Evolutionary conservation across 768 basidiomycete genomes (phyloP), one percentile per base, ranked within the genome.

Genomic region (Clavaria fumosa): DNA sequence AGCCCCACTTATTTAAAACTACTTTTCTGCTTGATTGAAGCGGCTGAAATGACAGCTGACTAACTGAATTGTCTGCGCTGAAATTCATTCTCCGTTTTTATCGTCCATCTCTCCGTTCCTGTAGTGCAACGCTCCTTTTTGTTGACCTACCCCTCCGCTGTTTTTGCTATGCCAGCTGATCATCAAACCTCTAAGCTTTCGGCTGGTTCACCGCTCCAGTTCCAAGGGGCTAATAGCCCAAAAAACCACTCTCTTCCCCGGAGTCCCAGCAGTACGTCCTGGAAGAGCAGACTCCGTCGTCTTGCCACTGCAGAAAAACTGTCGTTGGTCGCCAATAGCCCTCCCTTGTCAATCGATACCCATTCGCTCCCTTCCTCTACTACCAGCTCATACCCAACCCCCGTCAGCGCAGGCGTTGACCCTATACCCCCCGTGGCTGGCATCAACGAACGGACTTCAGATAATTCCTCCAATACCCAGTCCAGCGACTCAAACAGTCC

Each of bases 231-330:
- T n/a, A n/a, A n/a, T n/a, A n/a, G n/a, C n/a, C n/a, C n/a, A n/a
- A n/a, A n/a, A n/a, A n/a, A n/a, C n/a, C 51, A 49, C 42, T 44
- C 50, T 18, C 51, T 56, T 31, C 54, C 57, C 28, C 51, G 52
- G 31, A 44, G 32, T 34, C 31, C 21, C 22, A 12, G 31, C 30
- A 47, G 61, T 44, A 51, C 54, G 33, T 51, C 63, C 36, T 85
- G 82, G 82, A 83, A 75, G 57, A 73, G 78, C 15, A 67, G 83
- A 43, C 75, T 85, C 60, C 73, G 79, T 43, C 61, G 83, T 41
- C 73, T 64, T 19, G 78, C 63, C 48, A 55, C 65, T 22, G 70
- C 71, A 34, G 77, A 70, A 61, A 82, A 75, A 57, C 57, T 65
- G 23, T 45, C 60, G 15, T 51, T 46, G 30, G 63, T 58, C 17